Evolutionary conservation across 805 yeast genomes (phyloP), one percentile per base, ranked within the genome.

Genomic region (Barnettozyma botsteinii): DNA sequence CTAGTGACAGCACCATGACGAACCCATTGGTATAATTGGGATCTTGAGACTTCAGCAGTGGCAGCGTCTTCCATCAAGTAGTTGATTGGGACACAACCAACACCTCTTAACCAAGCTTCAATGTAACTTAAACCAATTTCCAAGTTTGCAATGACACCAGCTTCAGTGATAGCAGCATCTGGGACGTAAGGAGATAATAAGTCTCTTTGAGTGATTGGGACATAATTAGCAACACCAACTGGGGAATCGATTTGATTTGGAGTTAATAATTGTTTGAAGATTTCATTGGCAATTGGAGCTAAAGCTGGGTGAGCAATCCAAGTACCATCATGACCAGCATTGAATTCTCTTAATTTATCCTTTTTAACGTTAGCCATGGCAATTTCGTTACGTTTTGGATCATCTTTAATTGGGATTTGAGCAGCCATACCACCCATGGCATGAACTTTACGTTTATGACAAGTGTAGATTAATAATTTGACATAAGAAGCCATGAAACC

Each of bases 391-490:
- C 78, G 75, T 44, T 66, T 74, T 25, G 71, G 66, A 55, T 84
- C 88, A 48, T 75, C 70, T 61, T 83, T 83, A 64, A 83, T 83
- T 48, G 93, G 91, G 52, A 84, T 81, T 50, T 82, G 85, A 5
- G 91, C 91, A 49, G 93, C 91, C 94, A 84, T 84, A 52, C 94
- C 94, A 52, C 94, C 93, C 79, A 84, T 81, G 15, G 91, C 91
- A 57, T 83, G 89, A 31, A 83, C 91, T 47, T 81, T 83, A 65
- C 91, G 73, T 53, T 75, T 70, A 60, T 84, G 94, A 62, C 87
- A 80, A 33, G 78, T 75, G 60, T 79, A 72, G 50, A 84, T 85
- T 60, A 84, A 69, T 53, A 80, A 72, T 52, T 77, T 77, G 40
- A 83, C 91, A 56, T 84, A 84, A 14, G 84, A 75, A 21, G 81